Base-by-base conservation (phyloP, 2,329 filamentous ascomycete species). In the Neoscytalidium dimidiatum region DNA sequence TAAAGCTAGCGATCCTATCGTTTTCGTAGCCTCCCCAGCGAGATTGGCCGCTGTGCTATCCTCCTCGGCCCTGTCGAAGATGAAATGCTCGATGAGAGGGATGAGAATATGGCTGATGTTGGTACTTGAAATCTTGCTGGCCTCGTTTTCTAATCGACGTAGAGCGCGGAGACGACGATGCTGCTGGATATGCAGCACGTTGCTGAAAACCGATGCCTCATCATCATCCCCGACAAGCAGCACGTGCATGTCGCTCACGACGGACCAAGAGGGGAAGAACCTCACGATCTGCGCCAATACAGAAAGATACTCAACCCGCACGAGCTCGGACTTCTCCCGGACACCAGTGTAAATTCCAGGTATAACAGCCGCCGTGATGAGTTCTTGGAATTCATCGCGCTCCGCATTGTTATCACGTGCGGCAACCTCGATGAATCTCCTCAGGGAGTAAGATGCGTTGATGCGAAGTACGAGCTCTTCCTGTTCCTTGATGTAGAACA, bases 21-120 rank as follows among this genome's bases (percentile, higher is more conserved):
- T 90, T 9, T 84, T 86, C n/a, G 93, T 90, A 4, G 94, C 89
- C 76, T 97, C 92, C 17, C 93, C 92, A 57, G 92, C 89, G 62
- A 98, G 83, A 57, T 93, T 94, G 70, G 96, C 91, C 38, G 92
- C 84, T 35, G 92, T 83, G 52, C 80, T 82, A 66, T 88, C 93
- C 74, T 97, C 92, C 53, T 92, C 91, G 4, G 86, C 87, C 66
- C 90, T 88, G 66, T 93, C 90, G 73, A 97, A 94, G 26, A 97
- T 90, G 73, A 97, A 98, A 74, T 97, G 94, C 74, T 99, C 95
- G 9, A 98, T 83, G 21, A 99, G 83, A 0, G 95, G 96, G 44
- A 99, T 86, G 73, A 98, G 92, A 72, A 97, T 91, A 19, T 94
- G 90, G 66, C 90, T 89, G 68, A 96, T 84, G 71, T 96, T 96